Conservation (phyloP, 1,284 basidiomycete species). For the Trichosporon sp. region DNA sequence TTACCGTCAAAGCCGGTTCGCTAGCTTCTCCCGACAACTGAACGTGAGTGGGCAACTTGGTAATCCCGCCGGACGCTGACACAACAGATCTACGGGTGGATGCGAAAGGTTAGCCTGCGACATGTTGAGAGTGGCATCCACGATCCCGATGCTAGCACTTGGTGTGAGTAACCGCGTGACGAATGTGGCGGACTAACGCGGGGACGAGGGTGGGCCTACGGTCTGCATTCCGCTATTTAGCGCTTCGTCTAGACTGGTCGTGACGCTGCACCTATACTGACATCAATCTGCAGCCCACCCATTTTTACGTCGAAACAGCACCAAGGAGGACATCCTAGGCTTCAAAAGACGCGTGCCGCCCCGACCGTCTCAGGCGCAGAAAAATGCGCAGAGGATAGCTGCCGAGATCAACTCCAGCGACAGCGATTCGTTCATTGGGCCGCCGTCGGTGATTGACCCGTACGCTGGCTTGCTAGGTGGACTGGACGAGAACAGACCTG, state of each 20-base stretch:
- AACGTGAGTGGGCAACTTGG: conserved; percentile 58
- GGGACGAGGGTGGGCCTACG: background rate
- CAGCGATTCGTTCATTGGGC: conserved; percentile 25
- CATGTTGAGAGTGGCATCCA: conserved; percentile 85
- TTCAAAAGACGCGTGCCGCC: conserved; percentile 91
- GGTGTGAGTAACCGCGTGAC: conserved; percentile 63
- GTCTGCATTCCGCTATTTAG: background rate
- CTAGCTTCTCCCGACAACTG: conserved; percentile 86
- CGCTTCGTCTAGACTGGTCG: background rate
- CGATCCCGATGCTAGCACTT: conserved; percentile 86
- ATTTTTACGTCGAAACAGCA: conserved; percentile 76
- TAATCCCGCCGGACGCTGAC: conserved; percentile 7
- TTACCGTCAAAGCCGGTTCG: conserved; percentile 86
- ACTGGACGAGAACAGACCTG: conserved; percentile 13
- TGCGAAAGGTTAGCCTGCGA: conserved; percentile 77
- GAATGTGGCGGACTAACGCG: background rate
- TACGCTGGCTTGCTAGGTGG: conserved; percentile 21
- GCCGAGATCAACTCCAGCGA: conserved; percentile 19
- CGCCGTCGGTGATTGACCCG: conserved; percentile 20
- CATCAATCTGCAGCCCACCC: conserved; percentile 61
- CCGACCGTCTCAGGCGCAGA: conserved; percentile 67
- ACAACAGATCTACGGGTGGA: conserved; percentile 87
- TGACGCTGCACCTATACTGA: background rate
- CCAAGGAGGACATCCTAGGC: conserved; percentile 75
- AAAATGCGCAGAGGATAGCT: conserved; percentile 47